A percentile compares a stretch with the other conserved stretches of the same genome.
phyloP scores from a whole-genome alignment of 306 rosid genomes.

The Vicia sativa region DNA sequence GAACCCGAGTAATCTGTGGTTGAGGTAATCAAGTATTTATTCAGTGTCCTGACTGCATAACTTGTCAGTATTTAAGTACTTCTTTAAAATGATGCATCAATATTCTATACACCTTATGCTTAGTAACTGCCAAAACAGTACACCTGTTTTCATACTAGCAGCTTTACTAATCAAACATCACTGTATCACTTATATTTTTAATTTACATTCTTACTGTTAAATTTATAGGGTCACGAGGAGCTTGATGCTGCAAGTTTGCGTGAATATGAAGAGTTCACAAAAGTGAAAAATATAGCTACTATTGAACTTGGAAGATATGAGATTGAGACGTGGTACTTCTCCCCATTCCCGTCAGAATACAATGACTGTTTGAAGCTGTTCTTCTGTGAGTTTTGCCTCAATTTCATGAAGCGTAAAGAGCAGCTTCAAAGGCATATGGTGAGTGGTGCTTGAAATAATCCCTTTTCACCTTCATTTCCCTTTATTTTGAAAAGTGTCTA shows the following conservation, averaged over 20 bases:
- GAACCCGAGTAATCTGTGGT: neutral
- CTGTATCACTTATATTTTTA: constrained; percentile 27
- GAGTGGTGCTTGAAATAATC: constrained; percentile 52
- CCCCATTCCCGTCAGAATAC: constrained; percentile 98
- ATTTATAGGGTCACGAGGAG: constrained; percentile 91
- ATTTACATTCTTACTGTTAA: constrained; percentile 16
- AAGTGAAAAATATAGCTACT: constrained; percentile 98
- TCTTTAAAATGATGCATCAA: neutral
- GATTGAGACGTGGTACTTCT: constrained; percentile 99
- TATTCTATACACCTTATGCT: neutral
- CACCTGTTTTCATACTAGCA: neutral
- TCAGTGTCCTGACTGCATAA: constrained; percentile 30
- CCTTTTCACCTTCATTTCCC: constrained; percentile 20
- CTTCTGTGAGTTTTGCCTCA: constrained; percentile 99
- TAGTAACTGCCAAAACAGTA: constrained; percentile 24
- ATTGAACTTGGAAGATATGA: constrained; percentile 99
- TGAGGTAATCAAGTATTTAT: neutral
- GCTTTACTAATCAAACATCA: neutral
- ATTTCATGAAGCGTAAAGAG: constrained; percentile 98
- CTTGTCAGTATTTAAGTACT: constrained; percentile 24
- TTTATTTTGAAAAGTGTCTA: constrained; percentile 29
- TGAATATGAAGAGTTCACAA: constrained; percentile 97
- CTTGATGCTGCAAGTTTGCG: constrained; percentile 99
- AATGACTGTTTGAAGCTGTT: constrained; percentile 85
- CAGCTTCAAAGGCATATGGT: constrained; percentile 99